Evolutionary conservation across 306 rosid genomes (phyloP).

Genomic region (Sindora glabra): DNA sequence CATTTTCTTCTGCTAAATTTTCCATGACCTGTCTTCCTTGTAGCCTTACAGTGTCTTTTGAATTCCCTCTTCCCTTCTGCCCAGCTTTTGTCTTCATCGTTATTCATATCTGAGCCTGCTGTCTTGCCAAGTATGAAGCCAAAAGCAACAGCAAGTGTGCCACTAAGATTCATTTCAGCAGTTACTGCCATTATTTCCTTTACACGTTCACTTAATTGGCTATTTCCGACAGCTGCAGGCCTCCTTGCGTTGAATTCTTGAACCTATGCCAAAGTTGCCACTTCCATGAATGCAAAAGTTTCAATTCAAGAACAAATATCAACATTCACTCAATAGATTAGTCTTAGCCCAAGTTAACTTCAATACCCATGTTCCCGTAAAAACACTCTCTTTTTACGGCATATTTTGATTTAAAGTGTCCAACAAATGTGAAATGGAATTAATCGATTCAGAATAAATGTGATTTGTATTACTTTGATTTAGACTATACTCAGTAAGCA

Average conservation of each 20-base stretch:
- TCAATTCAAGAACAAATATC: too few relatives aligned
- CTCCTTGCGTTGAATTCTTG: constrained; percentile 30
- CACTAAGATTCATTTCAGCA: background rate
- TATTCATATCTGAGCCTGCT: constrained; percentile 19
- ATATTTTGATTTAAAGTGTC: too few relatives aligned
- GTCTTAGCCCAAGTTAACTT: too few relatives aligned
- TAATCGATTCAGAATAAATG: too few relatives aligned
- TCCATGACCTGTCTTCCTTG: constrained; percentile 31
- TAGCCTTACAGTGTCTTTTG: constrained; percentile 28
- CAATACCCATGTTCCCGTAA: too few relatives aligned
- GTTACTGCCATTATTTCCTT: constrained; percentile 11
- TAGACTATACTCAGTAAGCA: constrained; percentile 42
- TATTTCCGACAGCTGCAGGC: constrained; percentile 38
- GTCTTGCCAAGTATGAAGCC: constrained; percentile 35
- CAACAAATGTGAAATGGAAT: too few relatives aligned
- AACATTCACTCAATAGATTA: too few relatives aligned
- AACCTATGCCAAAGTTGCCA: constrained; percentile 38
- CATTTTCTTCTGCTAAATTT: constrained; percentile 1
- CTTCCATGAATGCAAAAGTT: constrained; percentile 54
- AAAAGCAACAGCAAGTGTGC: constrained; percentile 35
- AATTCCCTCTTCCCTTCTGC: constrained; percentile 45
- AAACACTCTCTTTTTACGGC: too few relatives aligned
- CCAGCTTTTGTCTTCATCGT: constrained; percentile 36
- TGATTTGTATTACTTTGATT: constrained; percentile 1
- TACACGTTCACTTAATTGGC: constrained; percentile 9